Base-by-base conservation (phyloP, 2,329 filamentous ascomycete species). In the Coniochaeta prunicola region DNA sequence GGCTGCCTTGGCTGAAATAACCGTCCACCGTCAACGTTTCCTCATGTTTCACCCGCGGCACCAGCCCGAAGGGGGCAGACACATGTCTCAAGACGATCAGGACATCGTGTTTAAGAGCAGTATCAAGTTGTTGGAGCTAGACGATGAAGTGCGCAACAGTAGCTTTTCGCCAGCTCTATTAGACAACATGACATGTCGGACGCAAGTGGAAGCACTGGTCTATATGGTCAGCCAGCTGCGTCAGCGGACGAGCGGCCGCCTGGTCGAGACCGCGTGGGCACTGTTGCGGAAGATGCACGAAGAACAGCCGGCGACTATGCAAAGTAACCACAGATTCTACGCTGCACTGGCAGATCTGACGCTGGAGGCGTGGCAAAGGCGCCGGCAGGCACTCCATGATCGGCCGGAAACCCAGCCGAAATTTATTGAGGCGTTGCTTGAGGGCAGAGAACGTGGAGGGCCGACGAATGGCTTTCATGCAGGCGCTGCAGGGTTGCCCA, bases 1-100 rank as follows among this genome's bases (percentile, higher is more conserved):
- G 0, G 58, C 60, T 3, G 48, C 57, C 0, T 64, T 72, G 62
- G 66, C 65, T 0, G 66, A 62, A 1, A 54, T 70, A 3, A 62
- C 61, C 3, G 59, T 70, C 5, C 64, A 69, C 1, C 66, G 66
- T 9, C 65, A 73, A 57, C 64, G 68, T 0, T 71, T 71, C 55
- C 69, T 67, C 30, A 36, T 66, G 1, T 63, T 66, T 31, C 69
- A 70, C 30, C 70, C 71, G 0, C 64, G 68, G 24, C 3, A 60
- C 61, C 2, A 60, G 63, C 17, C 54, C 59, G 9, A 28, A 53
- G 0, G 34, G 19, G 34, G 70, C 0, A 38, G 36, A 38, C 5
- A 38, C 10, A 38, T 38, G 34, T 36, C 34, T 15, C 34, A 54
- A 31, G 50, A 6, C n/a, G 50, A 54, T 21, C 50, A 54, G 19